Evolutionary conservation across 2,329 filamentous ascomycete species (phyloP).

Genomic region (Aureobasidium sp.): DNA sequence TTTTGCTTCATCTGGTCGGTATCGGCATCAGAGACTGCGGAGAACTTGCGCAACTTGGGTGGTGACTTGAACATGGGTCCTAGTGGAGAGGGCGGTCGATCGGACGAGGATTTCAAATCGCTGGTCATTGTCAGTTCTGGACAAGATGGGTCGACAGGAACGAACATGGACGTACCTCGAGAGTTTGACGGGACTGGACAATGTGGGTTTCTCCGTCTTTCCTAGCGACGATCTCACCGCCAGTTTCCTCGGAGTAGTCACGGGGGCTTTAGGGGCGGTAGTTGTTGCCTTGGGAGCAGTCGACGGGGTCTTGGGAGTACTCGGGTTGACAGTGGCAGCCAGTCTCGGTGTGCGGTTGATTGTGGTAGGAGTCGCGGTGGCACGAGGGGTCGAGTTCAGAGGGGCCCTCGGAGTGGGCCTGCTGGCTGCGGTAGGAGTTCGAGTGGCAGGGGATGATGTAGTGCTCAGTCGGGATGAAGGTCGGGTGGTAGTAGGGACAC

Average conservation of each 20-base stretch:
- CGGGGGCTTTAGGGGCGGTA: not conserved
- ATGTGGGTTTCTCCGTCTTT: not conserved
- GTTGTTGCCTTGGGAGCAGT: not conserved
- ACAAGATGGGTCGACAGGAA: too few relatives aligned
- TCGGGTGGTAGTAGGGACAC: not conserved
- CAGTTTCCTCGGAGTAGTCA: slow-evolving; percentile 7
- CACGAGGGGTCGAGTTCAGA: not conserved
- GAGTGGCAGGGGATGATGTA: not conserved
- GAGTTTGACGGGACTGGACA: not conserved
- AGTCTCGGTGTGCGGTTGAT: slow-evolving; percentile 4
- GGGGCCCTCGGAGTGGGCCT: not conserved
- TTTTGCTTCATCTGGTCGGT: slow-evolving; percentile 14
- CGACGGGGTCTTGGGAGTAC: not conserved
- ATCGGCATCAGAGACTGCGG: slow-evolving; percentile 15
- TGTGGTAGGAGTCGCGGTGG: not conserved
- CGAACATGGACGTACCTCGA: not conserved
- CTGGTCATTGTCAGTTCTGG: not conserved
- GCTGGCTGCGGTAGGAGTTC: not conserved
- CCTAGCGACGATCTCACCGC: slow-evolving; percentile 3
- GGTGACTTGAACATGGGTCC: slow-evolving; percentile 10
- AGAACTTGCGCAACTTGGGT: slow-evolving; percentile 9
- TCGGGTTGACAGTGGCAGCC: not conserved
- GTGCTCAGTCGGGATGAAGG: slow-evolving; percentile 4
- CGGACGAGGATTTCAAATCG: not conserved
- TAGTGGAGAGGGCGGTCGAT: not conserved